A percentile compares a stretch with the other conserved stretches of the same genome.
These are phyloP conservation scores for Epithele typhae DNA, from an alignment of 768 basidiomycete species.

Conservation along the genomic window DNA sequence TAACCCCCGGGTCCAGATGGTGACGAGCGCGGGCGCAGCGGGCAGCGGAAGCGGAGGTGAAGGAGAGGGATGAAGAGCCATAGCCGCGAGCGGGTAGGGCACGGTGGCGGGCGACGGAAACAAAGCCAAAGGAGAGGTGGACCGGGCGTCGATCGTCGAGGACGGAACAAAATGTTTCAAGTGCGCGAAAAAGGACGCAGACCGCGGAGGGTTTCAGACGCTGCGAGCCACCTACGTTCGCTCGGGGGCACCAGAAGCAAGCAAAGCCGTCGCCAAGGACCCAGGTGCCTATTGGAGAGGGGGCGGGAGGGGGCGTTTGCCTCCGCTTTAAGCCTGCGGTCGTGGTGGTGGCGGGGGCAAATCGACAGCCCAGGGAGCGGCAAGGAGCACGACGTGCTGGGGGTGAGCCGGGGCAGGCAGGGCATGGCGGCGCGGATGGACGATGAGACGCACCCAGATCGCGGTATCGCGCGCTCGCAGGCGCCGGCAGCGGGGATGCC, in stretches of 20 bases:
- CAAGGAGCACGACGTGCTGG: conserved; percentile 9
- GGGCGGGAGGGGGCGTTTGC: conserved; percentile 31
- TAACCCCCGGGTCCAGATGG: conserved; percentile 4
- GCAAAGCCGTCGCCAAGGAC: too few relatives aligned
- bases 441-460: conserved; percentile 13
- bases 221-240: conserved; percentile 3
- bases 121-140: too few relatives aligned
- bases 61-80: conserved; percentile 9
- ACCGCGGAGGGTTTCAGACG: background rate
- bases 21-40: background rate
- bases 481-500: background rate
- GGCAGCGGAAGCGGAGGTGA: conserved; percentile 9
- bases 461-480: conserved; percentile 7
- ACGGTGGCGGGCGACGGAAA: conserved; percentile 5
- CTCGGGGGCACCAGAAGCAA: too few relatives aligned
- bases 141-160: conserved; percentile 6
- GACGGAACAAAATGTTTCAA: background rate
- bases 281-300: conserved; percentile 13
- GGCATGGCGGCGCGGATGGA: too few relatives aligned
- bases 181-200: conserved; percentile 5
- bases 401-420: conserved; percentile 19
- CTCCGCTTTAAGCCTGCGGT: conserved; percentile 25
- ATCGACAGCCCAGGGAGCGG: conserved; percentile 18
- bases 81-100: too few relatives aligned
- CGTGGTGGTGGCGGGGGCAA: conserved; percentile 20